Evolutionary conservation across 2,329 filamentous ascomycete genomes (phyloP).

Genomic region (Coniochaeta sp.): DNA sequence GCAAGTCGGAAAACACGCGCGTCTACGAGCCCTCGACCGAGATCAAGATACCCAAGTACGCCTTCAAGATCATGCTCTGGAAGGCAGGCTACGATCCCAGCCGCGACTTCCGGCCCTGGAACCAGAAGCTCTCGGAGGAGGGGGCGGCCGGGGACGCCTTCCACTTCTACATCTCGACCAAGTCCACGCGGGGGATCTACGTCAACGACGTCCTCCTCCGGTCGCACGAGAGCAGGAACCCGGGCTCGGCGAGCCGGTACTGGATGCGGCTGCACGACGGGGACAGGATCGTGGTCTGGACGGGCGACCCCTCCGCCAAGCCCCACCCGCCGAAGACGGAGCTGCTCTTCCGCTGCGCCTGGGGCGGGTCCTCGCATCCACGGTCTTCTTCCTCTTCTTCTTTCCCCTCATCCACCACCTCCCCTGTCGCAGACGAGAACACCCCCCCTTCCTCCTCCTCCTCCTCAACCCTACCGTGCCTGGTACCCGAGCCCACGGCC

Average conservation of each 20-base stretch:
- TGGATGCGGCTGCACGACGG: constrained; percentile 69
- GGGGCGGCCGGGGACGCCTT: constrained; percentile 42
- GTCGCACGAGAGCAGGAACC: constrained; percentile 46
- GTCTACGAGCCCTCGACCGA: constrained; percentile 58
- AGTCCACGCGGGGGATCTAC: constrained; percentile 65
- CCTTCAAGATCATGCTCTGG: constrained; percentile 71
- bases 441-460: no score
- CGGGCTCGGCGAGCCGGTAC: constrained; percentile 44
- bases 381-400: constrained; percentile 17
- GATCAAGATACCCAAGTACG: constrained; percentile 70
- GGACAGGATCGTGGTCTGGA: constrained; percentile 69
- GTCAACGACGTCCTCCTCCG: constrained; percentile 66
- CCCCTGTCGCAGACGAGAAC: neutral
- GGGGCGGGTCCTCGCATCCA: constrained; percentile 43
- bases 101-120: constrained; percentile 44
- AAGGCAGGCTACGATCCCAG: constrained; percentile 57
- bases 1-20: constrained; percentile 59
- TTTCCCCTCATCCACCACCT: no score
- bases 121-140: constrained; percentile 33
- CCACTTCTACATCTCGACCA: constrained; percentile 70
- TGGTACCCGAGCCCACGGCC: constrained; percentile 31
- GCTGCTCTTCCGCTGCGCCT: constrained; percentile 45
- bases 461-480: constrained; percentile 15
- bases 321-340: constrained; percentile 16
- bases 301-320: constrained; percentile 5